Evolutionary conservation across 129 eudicot species (phyloP).

Genomic region (Pulicaria dysenterica): DNA sequence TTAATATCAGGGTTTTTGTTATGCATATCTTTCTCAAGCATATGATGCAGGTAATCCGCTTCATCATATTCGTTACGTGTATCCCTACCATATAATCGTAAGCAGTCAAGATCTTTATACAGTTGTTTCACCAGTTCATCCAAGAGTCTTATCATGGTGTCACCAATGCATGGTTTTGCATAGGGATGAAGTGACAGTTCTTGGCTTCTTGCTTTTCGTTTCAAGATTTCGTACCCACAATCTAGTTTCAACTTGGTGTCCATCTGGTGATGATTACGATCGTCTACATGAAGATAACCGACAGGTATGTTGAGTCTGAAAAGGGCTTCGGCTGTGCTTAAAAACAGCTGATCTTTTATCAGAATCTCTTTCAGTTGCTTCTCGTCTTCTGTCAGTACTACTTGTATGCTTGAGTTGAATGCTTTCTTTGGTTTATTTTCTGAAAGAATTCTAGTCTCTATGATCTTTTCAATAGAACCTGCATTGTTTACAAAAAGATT

Average conservation of each 20-base stretch:
- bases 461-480: slow-evolving; percentile 25
- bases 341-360: slow-evolving; percentile 67
- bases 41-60: slow-evolving; percentile 54
- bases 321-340: slow-evolving; percentile 87
- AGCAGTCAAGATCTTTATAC: slow-evolving; percentile 57
- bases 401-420: slow-evolving; percentile 36
- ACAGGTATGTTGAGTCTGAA: slow-evolving; percentile 78
- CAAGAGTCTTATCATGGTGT: slow-evolving; percentile 42
- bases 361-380: slow-evolving; percentile 67
- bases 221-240: slow-evolving; percentile 70
- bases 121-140: slow-evolving; percentile 75
- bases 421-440: slow-evolving; percentile 37
- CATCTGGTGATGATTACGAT: slow-evolving; percentile 36
- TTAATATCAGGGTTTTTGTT: slow-evolving; percentile 48
- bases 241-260: slow-evolving; percentile 57
- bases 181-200: slow-evolving; percentile 49
- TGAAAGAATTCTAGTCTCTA: background rate
- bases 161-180: slow-evolving; percentile 29
- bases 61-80: slow-evolving; percentile 46
- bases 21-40: slow-evolving; percentile 71
- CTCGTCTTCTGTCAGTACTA: slow-evolving; percentile 63
- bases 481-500: slow-evolving; percentile 8
- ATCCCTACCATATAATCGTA: slow-evolving; percentile 48
- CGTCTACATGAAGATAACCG: slow-evolving; percentile 57
- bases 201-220: slow-evolving; percentile 69